Evolutionary conservation across 257 asterid species (phyloP).

Genomic region (Lantana camara): DNA sequence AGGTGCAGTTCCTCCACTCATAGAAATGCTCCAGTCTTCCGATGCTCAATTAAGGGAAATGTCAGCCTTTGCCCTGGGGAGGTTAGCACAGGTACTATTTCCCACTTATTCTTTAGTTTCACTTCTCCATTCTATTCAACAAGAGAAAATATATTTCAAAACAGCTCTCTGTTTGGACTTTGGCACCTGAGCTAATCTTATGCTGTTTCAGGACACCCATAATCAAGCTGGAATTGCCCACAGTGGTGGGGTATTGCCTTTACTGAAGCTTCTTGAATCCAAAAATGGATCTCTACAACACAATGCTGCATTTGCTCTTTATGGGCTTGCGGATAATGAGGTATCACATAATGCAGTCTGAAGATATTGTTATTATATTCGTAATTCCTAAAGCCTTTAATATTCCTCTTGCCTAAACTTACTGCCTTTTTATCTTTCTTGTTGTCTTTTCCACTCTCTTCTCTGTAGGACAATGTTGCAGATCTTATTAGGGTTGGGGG

Average conservation of each 20-base stretch:
- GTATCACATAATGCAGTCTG: slow-evolving; percentile 35
- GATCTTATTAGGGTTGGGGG: slow-evolving; percentile 92
- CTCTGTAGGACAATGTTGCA: slow-evolving; percentile 88
- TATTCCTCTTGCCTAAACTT: slow-evolving; percentile 6
- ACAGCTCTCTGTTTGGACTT: not conserved
- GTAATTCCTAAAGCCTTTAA: not conserved
- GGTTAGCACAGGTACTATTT: slow-evolving; percentile 89
- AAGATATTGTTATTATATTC: slow-evolving; percentile 13
- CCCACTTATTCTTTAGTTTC: slow-evolving; percentile 3
- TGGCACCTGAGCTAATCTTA: slow-evolving; percentile 8
- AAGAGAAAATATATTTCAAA: not conserved
- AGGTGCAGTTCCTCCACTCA: slow-evolving; percentile 95
- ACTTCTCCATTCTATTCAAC: not conserved
- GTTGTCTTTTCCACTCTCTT: slow-evolving; percentile 5
- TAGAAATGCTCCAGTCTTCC: slow-evolving; percentile 91
- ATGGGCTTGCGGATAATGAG: slow-evolving; percentile 99
- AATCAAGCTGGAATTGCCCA: slow-evolving; percentile 99
- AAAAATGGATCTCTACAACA: slow-evolving; percentile 97
- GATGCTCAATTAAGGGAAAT: slow-evolving; percentile 96
- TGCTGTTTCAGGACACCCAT: slow-evolving; percentile 71
- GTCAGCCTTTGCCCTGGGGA: slow-evolving; percentile 98
- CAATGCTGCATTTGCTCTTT: slow-evolving; percentile 98
- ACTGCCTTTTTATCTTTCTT: slow-evolving; percentile 14
- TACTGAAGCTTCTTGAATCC: slow-evolving; percentile 89
- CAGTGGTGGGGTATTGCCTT: slow-evolving; percentile 80